Conservation (phyloP, 305 asterid species). For the Fraxinus latifolia region DNA sequence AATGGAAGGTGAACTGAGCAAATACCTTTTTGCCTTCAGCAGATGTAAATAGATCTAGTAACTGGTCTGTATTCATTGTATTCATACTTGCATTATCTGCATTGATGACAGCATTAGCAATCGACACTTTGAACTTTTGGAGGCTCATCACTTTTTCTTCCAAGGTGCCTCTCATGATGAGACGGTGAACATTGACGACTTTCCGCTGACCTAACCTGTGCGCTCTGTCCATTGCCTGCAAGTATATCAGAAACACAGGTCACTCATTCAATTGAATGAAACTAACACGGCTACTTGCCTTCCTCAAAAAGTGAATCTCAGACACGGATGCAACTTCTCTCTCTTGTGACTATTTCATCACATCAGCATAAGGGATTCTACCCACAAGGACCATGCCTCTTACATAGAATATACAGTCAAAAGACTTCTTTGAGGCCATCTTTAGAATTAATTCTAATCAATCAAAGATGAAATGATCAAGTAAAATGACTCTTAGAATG, state of each 20-base stretch:
- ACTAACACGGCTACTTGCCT: background rate
- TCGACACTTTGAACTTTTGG: conserved; percentile 92
- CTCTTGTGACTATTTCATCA: conserved; percentile 2
- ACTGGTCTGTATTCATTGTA: conserved; percentile 96
- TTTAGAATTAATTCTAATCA: background rate
- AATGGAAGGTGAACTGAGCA: background rate
- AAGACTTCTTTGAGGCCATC: background rate
- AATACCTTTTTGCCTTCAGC: conserved; percentile 81
- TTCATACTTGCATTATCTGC: conserved; percentile 96
- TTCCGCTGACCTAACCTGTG: conserved; percentile 96
- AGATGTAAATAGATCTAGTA: conserved; percentile 90
- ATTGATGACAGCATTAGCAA: conserved; percentile 93
- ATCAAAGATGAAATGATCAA: background rate
- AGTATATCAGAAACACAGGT: conserved; percentile 15
- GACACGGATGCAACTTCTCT: background rate
- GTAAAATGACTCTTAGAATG: background rate
- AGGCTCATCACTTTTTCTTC: conserved; percentile 99
- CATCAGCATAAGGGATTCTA: background rate
- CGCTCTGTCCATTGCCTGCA: conserved; percentile 99
- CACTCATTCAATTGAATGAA: background rate
- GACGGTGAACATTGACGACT: conserved; percentile 95
- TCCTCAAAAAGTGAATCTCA: background rate
- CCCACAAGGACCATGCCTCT: background rate
- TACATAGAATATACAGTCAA: background rate
- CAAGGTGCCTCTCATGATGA: conserved; percentile 97